Base-by-base conservation (phyloP, 1,284 basidiomycete genomes). In the Cryptococcus sp. region DNA sequence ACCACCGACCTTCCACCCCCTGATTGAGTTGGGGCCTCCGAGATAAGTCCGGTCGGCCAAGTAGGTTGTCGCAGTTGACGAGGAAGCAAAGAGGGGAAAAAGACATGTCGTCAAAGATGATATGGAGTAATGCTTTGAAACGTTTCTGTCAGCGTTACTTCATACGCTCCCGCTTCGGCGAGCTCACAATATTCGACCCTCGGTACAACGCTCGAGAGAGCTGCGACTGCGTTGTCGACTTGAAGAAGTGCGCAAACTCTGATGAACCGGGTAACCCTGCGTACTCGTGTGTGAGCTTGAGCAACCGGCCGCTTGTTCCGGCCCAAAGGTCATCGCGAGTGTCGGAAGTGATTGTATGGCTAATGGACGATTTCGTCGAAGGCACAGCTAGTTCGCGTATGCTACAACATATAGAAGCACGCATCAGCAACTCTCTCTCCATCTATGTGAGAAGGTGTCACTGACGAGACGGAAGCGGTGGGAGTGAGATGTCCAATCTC, bases 21-120 rank as follows among this genome's bases (percentile, higher is more conserved):
- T 83, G 2, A 99, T 82, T 49, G 86, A 90, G n/a, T 89, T 86
- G 0, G 96, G 93, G 0, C 95, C 96, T 26, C 95, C 96, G 0
- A 98, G 83, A 67, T 95, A 93, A 74, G 94, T 95, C 5, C 92
- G 85, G 77, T 99, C 96, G 1, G 77, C 38, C 83, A 85, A 72
- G 63, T 54, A 86, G 83, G 20, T 82, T 71, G 39, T 81, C 55
- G 58, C 44, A 5, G 47, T 41, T 3, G 52, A 22, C 3, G 53
- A 52, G 5, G 45, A 26, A 10, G 66, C 49, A 25, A 61, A 73
- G 38, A 77, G 68, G n/a, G 77, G 77, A 40, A 70, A 68, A 37
- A 78, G 68, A 25, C 74, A 54, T 2, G 76, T 74, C 0, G 74
- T 74, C 17, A 77, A 58, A 16, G 75, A 77, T 7, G 77, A 66